Evolutionary conservation across 2,329 filamentous ascomycete genomes (phyloP).

Genomic region (Arthrobotrys conoides): DNA sequence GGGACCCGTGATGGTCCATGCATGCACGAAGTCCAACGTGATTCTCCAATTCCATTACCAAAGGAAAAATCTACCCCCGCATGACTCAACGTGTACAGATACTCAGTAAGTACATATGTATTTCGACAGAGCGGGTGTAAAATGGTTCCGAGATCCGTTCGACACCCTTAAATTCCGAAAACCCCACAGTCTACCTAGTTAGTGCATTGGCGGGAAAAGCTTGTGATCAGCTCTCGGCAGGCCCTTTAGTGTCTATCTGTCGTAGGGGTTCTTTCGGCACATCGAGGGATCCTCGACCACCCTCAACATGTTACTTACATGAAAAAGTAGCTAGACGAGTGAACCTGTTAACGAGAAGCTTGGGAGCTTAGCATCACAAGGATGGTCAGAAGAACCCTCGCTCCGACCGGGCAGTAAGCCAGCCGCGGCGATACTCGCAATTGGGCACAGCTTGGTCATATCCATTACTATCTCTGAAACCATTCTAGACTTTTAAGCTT

Average conservation of each 20-base stretch:
- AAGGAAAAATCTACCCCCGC: slow-evolving; percentile 5
- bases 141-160: slow-evolving; percentile 58
- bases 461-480: slow-evolving; percentile 2
- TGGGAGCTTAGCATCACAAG: slow-evolving; percentile 18
- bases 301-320: background rate
- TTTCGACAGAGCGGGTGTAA: slow-evolving; percentile 20
- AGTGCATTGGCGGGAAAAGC: slow-evolving; percentile 42
- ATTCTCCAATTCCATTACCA: slow-evolving; percentile 10
- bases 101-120: too few relatives aligned
- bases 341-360: slow-evolving; percentile 36
- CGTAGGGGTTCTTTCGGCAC: slow-evolving; percentile 45
- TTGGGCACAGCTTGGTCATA: slow-evolving; percentile 22
- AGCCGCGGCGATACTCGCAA: background rate
- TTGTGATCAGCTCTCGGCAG: slow-evolving; percentile 44
- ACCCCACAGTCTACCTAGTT: slow-evolving; percentile 10
- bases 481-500: slow-evolving; percentile 14
- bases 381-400: slow-evolving; percentile 21
- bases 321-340: background rate
- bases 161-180: slow-evolving; percentile 54
- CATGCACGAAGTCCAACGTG: slow-evolving; percentile 39
- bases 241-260: slow-evolving; percentile 7
- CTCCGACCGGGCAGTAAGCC: slow-evolving; percentile 16
- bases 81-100: slow-evolving; percentile 23
- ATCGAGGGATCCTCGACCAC: slow-evolving; percentile 37
- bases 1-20: slow-evolving; percentile 40